phyloP scores from a whole-genome alignment of 768 basidiomycete species.

The Pulveroboletus sp. region DNA sequence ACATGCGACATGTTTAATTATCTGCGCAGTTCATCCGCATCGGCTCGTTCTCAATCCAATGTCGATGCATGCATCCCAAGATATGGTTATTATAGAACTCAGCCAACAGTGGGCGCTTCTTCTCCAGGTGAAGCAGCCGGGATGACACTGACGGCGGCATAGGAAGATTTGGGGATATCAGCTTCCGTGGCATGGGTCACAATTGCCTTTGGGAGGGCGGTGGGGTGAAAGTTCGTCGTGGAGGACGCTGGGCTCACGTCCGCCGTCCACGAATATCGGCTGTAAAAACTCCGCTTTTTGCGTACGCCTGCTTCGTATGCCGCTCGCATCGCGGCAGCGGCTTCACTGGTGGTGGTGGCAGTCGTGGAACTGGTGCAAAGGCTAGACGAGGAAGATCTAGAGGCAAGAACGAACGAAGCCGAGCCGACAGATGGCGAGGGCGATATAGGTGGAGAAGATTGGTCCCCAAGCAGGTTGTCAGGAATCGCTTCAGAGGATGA shows the following conservation, averaged over 20 bases:
- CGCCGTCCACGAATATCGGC: conserved; percentile 27
- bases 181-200: conserved; percentile 2
- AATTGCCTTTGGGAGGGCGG: conserved; percentile 19
- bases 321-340: conserved; percentile 27
- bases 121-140: conserved; percentile 3
- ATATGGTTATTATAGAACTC: conserved; percentile 16
- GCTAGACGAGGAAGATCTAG: conserved; percentile 29
- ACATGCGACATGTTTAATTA: not conserved
- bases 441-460: conserved; percentile 24
- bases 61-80: not conserved
- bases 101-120: not conserved
- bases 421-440: conserved; percentile 28
- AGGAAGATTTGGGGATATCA: conserved; percentile 3
- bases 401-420: conserved; percentile 21
- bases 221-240: conserved; percentile 10
- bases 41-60: not conserved
- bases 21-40: not conserved
- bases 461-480: conserved; percentile 19
- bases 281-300: conserved; percentile 32
- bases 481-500: conserved; percentile 27
- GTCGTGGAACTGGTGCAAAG: conserved; percentile 13
- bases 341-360: conserved; percentile 13
- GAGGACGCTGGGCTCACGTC: conserved; percentile 25
- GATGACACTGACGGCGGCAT: conserved; percentile 4
- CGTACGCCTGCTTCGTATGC: conserved; percentile 30